A percentile compares a stretch with the other conserved stretches of the same genome.
phyloP scores from a whole-genome alignment of 2,329 filamentous ascomycete genomes.

The Trichoderma simmonsii region DNA sequence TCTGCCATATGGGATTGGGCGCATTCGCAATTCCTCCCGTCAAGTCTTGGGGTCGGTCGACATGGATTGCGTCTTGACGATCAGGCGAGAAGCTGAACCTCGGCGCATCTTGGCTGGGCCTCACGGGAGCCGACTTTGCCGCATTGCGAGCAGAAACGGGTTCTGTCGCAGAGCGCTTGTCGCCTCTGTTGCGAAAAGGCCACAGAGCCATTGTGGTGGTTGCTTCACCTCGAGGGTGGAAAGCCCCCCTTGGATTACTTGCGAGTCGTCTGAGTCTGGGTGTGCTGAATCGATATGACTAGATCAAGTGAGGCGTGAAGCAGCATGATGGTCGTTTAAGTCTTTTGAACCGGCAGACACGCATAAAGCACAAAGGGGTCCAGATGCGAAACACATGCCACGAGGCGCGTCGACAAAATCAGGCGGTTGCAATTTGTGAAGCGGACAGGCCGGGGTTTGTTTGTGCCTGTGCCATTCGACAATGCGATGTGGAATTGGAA shows the following conservation, averaged over 20 bases:
- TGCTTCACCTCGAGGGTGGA: slow-evolving; percentile 23
- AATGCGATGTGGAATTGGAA: slow-evolving; percentile 4
- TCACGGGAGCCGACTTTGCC: slow-evolving; percentile 32
- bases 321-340: slow-evolving; percentile 19
- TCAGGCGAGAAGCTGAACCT: slow-evolving; percentile 61
- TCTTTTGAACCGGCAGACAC: not conserved
- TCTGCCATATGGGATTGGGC: slow-evolving; percentile 25
- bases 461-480: not conserved
- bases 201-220: slow-evolving; percentile 66
- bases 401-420: slow-evolving; percentile 11
- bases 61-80: slow-evolving; percentile 51
- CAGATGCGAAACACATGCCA: slow-evolving; percentile 18
- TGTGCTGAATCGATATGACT: slow-evolving; percentile 18
- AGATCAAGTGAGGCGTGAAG: slow-evolving; percentile 12
- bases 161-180: slow-evolving; percentile 55
- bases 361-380: slow-evolving; percentile 14
- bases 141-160: slow-evolving; percentile 38
- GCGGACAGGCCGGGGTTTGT: not conserved
- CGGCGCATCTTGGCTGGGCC: slow-evolving; percentile 41
- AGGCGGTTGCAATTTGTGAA: slow-evolving; percentile 1
- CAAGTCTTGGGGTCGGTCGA: slow-evolving; percentile 29
- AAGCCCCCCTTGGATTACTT: slow-evolving; percentile 23
- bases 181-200: slow-evolving; percentile 75
- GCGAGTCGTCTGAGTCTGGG: slow-evolving; percentile 28
- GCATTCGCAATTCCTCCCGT: slow-evolving; percentile 21